Evolutionary conservation across 2,329 filamentous ascomycete species (phyloP), one percentile per base, ranked within the genome.

Genomic region (Dothistroma pini): DNA sequence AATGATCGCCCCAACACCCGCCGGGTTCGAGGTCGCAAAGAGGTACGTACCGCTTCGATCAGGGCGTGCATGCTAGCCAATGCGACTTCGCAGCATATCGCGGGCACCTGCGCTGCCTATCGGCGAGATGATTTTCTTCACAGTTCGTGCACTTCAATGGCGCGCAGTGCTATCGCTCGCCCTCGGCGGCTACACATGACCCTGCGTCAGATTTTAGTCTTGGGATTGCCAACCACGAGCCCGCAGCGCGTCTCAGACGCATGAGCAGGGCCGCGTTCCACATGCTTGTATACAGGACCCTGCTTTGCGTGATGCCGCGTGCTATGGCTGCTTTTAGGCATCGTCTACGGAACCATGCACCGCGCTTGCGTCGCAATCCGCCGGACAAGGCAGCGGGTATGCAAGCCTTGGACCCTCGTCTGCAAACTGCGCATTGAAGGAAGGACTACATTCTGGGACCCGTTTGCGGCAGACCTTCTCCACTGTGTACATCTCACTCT

Each of bases 41-140:
- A 52, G 51, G 51, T 53, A 53, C 51, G 51, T 53, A 32, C 31
- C 31, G 25, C 31, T 35, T 53, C 29, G 51, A 53, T 53, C 8
- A 32, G 16, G 25, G 21, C 21, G 49, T 31, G 49, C 49, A 31
- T 31, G 49, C 22, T 31, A 4, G 49, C 19, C 49, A 5, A 11
- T 52, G 49, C 49, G 35, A 55, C 9, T 16, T 2, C 3, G 16
- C 32, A 44, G 8, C 32, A 41, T 38, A 55, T 55, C 32, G 52
- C 32, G 52, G 52, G 6, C 52, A 44, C 7, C 52, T 55, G 52
- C 32, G 32, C 9, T 21, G 32, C 49, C 34, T 38, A 16, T 25
- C 4, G 22, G 25, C 49, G 6, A 16, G 21, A 31, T 16, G 25
- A 25, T 52, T 4, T 12, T 52, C 49, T 29, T 5, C n/a, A 52